Evolutionary conservation across 768 basidiomycete species (phyloP), one percentile per base, ranked within the genome.

Genomic region (Rhodosporidiobolus sp.): DNA sequence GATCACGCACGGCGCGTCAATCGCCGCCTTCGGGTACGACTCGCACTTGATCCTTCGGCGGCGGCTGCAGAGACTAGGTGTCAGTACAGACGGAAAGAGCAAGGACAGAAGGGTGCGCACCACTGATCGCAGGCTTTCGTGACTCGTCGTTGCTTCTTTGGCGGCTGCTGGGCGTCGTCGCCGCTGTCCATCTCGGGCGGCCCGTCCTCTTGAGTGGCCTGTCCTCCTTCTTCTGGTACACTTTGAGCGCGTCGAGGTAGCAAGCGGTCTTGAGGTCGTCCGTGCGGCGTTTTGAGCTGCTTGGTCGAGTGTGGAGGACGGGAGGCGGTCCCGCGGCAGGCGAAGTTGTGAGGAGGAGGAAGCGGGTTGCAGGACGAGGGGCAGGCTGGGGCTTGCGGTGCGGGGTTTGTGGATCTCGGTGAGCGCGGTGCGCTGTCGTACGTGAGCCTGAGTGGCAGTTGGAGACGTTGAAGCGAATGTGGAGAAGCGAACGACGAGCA

Each of bases 121-220:
- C 26, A 72, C 71, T 72, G 66, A 63, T 72, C 71, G 43, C 71
- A 72, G 1, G 71, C 71, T 26, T 67, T 63, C 10, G 71, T 72
- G 0, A 72, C 71, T 9, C 71, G 49, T 8, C 71, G 66, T 50
- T 72, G 67, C 71, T 72, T 72, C 56, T 46, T 45, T 12, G 66
- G 71, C 43, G 46, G 65, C 1, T 48, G 65, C 7, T 56, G n/a
- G n/a, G n/a, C n/a, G n/a, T n/a, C 56, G 11, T 26, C 63, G 12
- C n/a, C 46, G 46, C 35, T 46, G 24, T 54, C 53, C 65, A 67
- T 65, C 8, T 11, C 35, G n/a, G 58, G 1, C 26, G 38, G 26
- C 38, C 9, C 7, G 28, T 28, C 53, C 11, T 30, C 14, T 6
- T n/a, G n/a, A 30, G 53, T 28, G 53, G 28, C 12, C n/a, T 53